Conservation (phyloP, 139 green algal species). For the Monoraphidium neglectum region DNA sequence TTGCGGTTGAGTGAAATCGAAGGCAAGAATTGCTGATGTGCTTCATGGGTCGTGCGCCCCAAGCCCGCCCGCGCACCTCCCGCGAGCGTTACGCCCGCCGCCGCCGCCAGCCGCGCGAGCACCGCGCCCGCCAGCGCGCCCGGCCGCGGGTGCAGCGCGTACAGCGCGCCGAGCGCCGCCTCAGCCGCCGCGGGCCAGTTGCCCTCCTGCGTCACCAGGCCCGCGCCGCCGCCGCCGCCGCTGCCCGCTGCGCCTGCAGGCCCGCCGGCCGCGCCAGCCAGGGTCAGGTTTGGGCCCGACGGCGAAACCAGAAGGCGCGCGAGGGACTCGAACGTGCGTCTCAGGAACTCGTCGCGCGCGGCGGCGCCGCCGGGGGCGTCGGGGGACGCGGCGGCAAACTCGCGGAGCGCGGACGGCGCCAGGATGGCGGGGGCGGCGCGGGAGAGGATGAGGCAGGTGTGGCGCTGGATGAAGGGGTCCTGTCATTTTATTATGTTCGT, state of each 20-base stretch:
- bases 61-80: neutral
- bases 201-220: no score
- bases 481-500: no score
- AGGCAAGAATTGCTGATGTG: no score
- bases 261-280: neutral
- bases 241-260: no score
- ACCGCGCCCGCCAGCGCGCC: conserved; percentile 53
- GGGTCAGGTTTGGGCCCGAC: neutral
- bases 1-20: no score
- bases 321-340: neutral
- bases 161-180: conserved; percentile 75
- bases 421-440: no score
- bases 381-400: no score
- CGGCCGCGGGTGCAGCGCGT: conserved; percentile 78
- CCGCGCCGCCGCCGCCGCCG: neutral
- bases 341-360: neutral
- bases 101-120: conserved; percentile 23
- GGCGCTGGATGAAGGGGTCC: no score
- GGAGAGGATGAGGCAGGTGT: no score
- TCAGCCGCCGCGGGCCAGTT: conserved; percentile 77
- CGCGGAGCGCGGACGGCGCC: no score
- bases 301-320: conserved; percentile 10
- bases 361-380: neutral
- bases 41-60: neutral
- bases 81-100: no score